These are phyloP conservation scores for Wickerhamiella brachini DNA, from an alignment of 805 yeast genomes.

Conservation along the genomic window DNA sequence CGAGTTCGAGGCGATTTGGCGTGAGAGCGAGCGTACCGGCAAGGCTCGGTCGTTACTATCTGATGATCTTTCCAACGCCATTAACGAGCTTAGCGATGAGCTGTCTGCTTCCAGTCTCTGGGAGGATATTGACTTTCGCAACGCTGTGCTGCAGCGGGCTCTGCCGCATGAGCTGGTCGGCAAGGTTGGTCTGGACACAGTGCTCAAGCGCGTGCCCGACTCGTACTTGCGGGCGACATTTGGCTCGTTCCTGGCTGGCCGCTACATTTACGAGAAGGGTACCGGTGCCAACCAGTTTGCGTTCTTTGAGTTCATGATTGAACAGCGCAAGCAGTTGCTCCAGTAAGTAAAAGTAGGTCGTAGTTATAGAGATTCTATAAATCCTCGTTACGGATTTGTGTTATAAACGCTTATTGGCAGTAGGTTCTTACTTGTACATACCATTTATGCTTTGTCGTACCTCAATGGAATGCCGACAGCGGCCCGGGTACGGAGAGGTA, in stretches of 20 bases:
- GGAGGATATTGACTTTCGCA: slow-evolving; percentile 68
- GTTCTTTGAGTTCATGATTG: slow-evolving; percentile 31
- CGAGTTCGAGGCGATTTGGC: slow-evolving; percentile 84
- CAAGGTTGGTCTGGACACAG: slow-evolving; percentile 46
- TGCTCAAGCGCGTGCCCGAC: slow-evolving; percentile 69
- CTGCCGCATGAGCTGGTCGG: slow-evolving; percentile 61
- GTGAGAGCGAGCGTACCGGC: slow-evolving; percentile 49
- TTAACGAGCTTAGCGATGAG: slow-evolving; percentile 76
- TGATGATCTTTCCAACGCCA: slow-evolving; percentile 70
- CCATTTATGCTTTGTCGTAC: too few species aligned
- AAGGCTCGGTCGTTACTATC: slow-evolving; percentile 49
- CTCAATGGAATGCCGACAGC: not conserved
- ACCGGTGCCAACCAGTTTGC: slow-evolving; percentile 56
- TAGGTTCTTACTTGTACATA: too few species aligned
- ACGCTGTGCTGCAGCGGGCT: slow-evolving; percentile 59
- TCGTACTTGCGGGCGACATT: slow-evolving; percentile 79
- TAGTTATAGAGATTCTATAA: too few species aligned
- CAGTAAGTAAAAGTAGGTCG: not conserved
- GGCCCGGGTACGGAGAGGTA: not conserved
- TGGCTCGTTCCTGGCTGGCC: slow-evolving; percentile 72
- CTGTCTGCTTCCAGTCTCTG: slow-evolving; percentile 69
- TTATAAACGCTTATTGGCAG: too few species aligned
- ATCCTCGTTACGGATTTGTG: too few species aligned
- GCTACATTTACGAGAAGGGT: slow-evolving; percentile 74
- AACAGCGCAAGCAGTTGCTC: slow-evolving; percentile 13